phyloP scores from a whole-genome alignment of 2,329 filamentous ascomycete species.

The Diaporthe amygdali region DNA sequence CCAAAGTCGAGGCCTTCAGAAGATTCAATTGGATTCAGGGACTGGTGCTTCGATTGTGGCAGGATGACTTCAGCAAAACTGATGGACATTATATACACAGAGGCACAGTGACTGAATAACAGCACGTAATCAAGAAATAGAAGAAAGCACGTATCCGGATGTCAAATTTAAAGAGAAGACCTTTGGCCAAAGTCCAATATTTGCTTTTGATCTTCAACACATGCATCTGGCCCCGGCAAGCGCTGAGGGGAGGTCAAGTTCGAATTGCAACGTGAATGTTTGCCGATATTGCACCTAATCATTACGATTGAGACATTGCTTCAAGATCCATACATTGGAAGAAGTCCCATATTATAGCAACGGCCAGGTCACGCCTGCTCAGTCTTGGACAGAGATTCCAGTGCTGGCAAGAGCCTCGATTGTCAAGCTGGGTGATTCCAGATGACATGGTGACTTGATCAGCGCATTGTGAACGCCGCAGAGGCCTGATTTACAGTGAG shows the following conservation, averaged over 20 bases:
- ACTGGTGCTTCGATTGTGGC: no score
- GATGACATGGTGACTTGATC: background rate
- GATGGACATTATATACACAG: no score
- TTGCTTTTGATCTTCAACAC: background rate
- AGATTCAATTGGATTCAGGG: no score
- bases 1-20: no score
- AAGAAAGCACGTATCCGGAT: no score
- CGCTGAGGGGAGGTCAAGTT: background rate
- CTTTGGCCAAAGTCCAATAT: background rate
- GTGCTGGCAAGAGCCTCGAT: no score
- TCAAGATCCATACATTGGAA: background rate
- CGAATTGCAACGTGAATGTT: no score
- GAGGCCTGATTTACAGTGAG: background rate
- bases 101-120: no score
- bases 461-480: background rate
- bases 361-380: background rate
- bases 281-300: background rate
- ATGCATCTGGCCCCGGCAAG: background rate
- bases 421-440: no score
- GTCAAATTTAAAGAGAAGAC: background rate
- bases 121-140: no score
- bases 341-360: background rate
- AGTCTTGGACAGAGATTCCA: no score
- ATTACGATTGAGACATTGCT: background rate
- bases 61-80: no score